Evolutionary conservation across 108 stramenopile species (phyloP).

Genomic region (Mayamaea pseudoterrestris): DNA sequence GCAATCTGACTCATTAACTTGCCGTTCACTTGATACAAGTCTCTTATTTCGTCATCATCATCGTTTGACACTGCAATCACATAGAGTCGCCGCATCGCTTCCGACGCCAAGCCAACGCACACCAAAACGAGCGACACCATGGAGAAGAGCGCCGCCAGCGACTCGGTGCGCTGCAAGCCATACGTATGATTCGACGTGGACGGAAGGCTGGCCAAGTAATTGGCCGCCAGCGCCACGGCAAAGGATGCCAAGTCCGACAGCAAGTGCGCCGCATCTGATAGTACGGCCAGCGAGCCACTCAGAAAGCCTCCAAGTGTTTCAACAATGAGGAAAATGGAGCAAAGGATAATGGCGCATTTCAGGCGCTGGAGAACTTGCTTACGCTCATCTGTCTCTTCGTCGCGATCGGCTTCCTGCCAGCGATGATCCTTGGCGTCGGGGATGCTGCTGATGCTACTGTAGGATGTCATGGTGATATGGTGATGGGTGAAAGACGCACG

Average conservation of each 20-base stretch:
- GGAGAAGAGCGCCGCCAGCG: slow-evolving; percentile 78
- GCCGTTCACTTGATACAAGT: slow-evolving; percentile 63
- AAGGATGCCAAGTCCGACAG: slow-evolving; percentile 68
- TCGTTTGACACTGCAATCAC: not conserved
- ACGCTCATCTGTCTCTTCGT: too few relatives aligned
- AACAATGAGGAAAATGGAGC: slow-evolving; percentile 52
- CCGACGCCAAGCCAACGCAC: slow-evolving; percentile 51
- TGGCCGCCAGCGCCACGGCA: slow-evolving; percentile 70
- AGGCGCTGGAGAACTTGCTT: slow-evolving; percentile 56
- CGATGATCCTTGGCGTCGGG: too few relatives aligned
- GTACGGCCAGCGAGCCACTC: slow-evolving; percentile 63
- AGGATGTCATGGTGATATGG: too few relatives aligned
- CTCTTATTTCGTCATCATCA: slow-evolving; percentile 16
- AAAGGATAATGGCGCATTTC: slow-evolving; percentile 47
- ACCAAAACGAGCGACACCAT: slow-evolving; percentile 75
- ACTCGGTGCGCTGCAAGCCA: slow-evolving; percentile 87
- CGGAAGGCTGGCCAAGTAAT: slow-evolving; percentile 64
- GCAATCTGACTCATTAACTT: slow-evolving; percentile 81
- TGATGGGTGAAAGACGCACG: too few relatives aligned
- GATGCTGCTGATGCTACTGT: too few relatives aligned
- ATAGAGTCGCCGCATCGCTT: slow-evolving; percentile 59
- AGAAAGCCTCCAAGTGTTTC: slow-evolving; percentile 68
- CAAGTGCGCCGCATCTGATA: slow-evolving; percentile 84
- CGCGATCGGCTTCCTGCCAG: too few relatives aligned
- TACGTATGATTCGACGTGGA: slow-evolving; percentile 73